Conservation (phyloP, 1,284 basidiomycete species). For the Rhodotorula mucilaginosa region DNA sequence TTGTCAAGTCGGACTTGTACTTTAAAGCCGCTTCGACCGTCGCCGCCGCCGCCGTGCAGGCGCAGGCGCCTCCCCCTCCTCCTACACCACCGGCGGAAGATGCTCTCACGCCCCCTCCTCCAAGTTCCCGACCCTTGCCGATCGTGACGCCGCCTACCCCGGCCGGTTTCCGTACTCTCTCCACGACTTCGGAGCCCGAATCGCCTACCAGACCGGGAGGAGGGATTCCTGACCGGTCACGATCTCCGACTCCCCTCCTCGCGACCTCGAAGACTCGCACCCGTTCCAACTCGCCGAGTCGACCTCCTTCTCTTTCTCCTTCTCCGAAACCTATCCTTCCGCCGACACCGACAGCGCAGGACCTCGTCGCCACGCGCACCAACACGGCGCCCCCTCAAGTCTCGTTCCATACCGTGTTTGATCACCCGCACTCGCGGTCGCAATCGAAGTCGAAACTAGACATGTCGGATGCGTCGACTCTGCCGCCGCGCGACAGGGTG, state of each 20-base stretch:
- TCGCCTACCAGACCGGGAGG: no score
- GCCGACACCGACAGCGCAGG: neutral
- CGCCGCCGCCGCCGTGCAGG: slow-evolving; percentile 4
- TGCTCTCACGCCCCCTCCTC: slow-evolving; percentile 8
- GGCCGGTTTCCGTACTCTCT: no score
- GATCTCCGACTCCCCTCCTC: neutral
- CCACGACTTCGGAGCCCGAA: no score
- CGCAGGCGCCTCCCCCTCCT: slow-evolving; percentile 33
- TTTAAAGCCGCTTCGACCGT: slow-evolving; percentile 79
- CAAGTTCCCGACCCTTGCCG: slow-evolving; percentile 11
- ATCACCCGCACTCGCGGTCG: neutral
- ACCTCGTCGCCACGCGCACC: slow-evolving; percentile 8
- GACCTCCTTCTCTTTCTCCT: slow-evolving; percentile 16
- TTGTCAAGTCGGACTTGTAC: slow-evolving; percentile 82
- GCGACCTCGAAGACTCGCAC: neutral
- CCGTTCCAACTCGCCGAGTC: slow-evolving; percentile 6
- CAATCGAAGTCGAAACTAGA: no score
- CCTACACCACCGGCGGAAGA: slow-evolving; percentile 7
- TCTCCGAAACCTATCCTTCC: neutral
- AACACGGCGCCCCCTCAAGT: slow-evolving; percentile 37
- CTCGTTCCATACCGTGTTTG: slow-evolving; percentile 28
- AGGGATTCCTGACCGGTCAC: no score
- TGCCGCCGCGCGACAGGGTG: no score
- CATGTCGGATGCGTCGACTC: no score
- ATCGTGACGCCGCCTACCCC: neutral